Base-by-base conservation (phyloP, 106 monocot genomes). In the Ottelia alismoides region DNA sequence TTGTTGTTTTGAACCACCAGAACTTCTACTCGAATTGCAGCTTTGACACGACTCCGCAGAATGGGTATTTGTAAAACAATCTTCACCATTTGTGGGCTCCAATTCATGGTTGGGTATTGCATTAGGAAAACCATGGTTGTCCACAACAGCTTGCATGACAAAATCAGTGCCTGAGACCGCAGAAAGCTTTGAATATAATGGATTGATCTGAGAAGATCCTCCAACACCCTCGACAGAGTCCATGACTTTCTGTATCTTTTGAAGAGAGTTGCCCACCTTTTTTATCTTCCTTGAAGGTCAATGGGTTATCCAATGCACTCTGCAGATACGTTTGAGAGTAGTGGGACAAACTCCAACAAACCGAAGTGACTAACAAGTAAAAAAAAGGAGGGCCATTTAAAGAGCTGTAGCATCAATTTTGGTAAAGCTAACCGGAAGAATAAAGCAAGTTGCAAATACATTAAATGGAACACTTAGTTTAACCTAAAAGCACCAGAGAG, bases 201-300 rank as follows among this genome's bases (percentile, higher is more conserved):
- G 69, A 58, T 69, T 82, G 31, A 82, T 51, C 27, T 82, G 78
- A 40, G 79, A 63, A 4, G 71, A 45, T 18, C 78, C 78, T 21
- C 79, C 74, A 53, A 72, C 68, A 27, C 80, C 86, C 31, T 79
- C 70, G 52, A 84, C 90, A 9, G 89, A 90, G 45, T 90, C 65
- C 5, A 84, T 90, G 1, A 84, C 79, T 43, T 66, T 60, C 61
- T 90, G 79, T 12, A 84, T 62, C 55, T 84, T 90, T 58, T 45
- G 73, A 21, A 90, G 66, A 10, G 84, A 90, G 40, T 77, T 73
- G 2, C 65, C 73, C 25, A 90, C 89, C 63, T 90, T 90, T 53
- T 75, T 90, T 17, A 84, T 84, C 66, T 90, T 90, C 40, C 83
- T 66, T 25, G 84, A 80, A 31, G 84, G 89, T 84, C 89, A 90